Evolutionary conservation across 169 alveolate genomes (phyloP).

Genomic region (Blepharisma undulans): DNA sequence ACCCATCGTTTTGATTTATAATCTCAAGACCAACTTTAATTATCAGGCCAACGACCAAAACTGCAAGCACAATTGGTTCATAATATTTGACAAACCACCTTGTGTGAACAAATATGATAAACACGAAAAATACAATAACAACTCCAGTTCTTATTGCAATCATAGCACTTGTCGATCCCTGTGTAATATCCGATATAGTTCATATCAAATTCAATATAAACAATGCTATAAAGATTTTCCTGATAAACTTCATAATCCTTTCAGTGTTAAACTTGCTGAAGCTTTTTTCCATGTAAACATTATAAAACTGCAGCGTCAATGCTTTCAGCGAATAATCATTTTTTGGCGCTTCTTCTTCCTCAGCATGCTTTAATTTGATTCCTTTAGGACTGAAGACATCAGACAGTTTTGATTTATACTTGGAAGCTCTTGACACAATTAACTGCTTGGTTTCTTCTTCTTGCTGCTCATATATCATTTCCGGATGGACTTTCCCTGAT

Average conservation of each 20-base stretch:
- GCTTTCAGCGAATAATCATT: conserved; percentile 21
- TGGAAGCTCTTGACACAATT: background rate
- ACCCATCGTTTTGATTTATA: conserved; percentile 24
- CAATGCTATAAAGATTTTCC: background rate
- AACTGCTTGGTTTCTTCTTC: background rate
- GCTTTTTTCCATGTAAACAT: conserved; percentile 28
- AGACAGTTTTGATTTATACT: background rate
- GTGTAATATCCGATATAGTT: conserved; percentile 26
- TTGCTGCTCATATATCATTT: conserved; percentile 8
- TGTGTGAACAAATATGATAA: background rate
- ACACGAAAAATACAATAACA: background rate
- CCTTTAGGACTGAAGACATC: conserved; percentile 23
- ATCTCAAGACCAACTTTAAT: conserved; percentile 7
- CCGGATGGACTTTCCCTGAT: background rate
- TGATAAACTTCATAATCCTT: conserved; percentile 21
- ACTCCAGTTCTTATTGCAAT: background rate
- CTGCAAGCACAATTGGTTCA: background rate
- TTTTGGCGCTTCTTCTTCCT: background rate
- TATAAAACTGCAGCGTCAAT: conserved; percentile 20
- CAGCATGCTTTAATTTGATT: background rate
- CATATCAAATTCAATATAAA: background rate
- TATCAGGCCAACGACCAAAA: background rate
- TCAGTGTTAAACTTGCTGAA: conserved; percentile 6
- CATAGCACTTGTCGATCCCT: background rate
- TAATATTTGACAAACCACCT: background rate